Evolutionary conservation across 129 eudicot genomes (phyloP), one percentile per base, ranked within the genome.

Genomic region (Escallonia rubra): DNA sequence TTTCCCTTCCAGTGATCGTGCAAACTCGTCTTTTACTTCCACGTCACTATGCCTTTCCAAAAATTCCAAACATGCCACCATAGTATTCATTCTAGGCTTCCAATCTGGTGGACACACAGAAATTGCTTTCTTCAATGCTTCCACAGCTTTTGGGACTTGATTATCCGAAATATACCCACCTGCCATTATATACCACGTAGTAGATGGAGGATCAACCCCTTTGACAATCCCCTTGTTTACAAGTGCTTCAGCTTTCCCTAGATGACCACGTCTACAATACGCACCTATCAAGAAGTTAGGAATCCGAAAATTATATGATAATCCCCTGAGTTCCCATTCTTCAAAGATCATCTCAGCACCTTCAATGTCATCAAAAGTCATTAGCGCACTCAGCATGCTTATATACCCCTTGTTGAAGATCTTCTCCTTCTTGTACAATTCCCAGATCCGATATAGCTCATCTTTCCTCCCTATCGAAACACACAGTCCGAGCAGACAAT

Each of bases 291-390:
- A 49, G 43, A 64, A 68, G 46, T 86, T 69, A 6, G 76, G 73
- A 39, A 82, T 48, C 4, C 79, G 73, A n/a, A 89, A 73, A 76
- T 83, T 87, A 74, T 49, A 81, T 5, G 73, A 47, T 61, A 80
- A 51, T 6, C 67, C 77, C 13, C 64, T 57, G 10, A 44, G 61
- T 77, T 83, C 83, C 90, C 91, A 83, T 64, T 83, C 90, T 70
- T 69, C 73, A 45, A 81, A 74, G 23, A 86, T 57, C 61, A 67
- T 65, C 74, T 86, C 86, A 7, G 79, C 78, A 13, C 85, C 87
- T 77, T 86, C 83, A 41, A 83, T 9, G 69, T 89, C 96, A 57
- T 81, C 76, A 41, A 79, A 67, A 66, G 74, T 81, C 75, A 79
- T 11, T 10, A 89, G 40, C 3, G 94, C 71, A 23, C 77, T 61